phyloP scores from a whole-genome alignment of 1,284 basidiomycete genomes.

The Afroboletus lepidellus region DNA sequence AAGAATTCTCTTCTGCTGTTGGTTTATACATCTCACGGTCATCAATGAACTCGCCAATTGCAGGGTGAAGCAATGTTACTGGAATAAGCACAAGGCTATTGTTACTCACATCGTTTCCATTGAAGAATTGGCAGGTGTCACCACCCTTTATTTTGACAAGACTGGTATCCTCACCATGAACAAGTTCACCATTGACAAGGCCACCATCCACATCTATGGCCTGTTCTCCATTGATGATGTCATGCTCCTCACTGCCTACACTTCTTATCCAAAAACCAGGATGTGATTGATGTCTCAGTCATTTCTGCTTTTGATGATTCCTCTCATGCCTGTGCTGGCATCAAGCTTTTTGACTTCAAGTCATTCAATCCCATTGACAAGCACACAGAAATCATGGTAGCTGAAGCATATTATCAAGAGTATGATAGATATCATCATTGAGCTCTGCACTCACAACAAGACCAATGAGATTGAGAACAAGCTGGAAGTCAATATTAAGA shows the following conservation, averaged over 20 bases:
- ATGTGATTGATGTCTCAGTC: conserved; percentile 92
- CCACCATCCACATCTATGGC: conserved; percentile 90
- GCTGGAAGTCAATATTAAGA: conserved; percentile 94
- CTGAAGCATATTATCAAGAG: conserved; percentile 99
- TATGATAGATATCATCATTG: conserved; percentile 97
- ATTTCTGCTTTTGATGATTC: conserved; percentile 79
- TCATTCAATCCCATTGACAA: conserved; percentile 99
- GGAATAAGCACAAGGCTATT: conserved; percentile 97
- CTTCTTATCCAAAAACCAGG: conserved; percentile 98
- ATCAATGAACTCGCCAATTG: too few relatives aligned
- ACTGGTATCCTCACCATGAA: conserved; percentile 97
- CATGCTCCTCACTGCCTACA: conserved; percentile 91
- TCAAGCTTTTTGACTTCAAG: conserved; percentile 97
- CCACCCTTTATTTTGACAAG: conserved; percentile 97
- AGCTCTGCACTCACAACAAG: conserved; percentile 97
- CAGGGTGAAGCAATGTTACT: too few relatives aligned
- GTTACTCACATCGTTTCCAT: conserved; percentile 98
- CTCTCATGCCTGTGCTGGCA: conserved; percentile 79
- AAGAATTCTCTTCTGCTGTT: too few relatives aligned
- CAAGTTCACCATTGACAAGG: conserved; percentile 96
- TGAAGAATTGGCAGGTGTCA: conserved; percentile 95
- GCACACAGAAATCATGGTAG: conserved; percentile 97
- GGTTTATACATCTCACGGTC: too few relatives aligned
- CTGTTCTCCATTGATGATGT: conserved; percentile 88
- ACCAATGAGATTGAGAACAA: conserved; percentile 86